A percentile compares a stretch with the other conserved stretches of the same genome.
These are phyloP conservation scores for Schizochytrium sp. DNA, from an alignment of 108 stramenopile species.

Conservation along the genomic window DNA sequence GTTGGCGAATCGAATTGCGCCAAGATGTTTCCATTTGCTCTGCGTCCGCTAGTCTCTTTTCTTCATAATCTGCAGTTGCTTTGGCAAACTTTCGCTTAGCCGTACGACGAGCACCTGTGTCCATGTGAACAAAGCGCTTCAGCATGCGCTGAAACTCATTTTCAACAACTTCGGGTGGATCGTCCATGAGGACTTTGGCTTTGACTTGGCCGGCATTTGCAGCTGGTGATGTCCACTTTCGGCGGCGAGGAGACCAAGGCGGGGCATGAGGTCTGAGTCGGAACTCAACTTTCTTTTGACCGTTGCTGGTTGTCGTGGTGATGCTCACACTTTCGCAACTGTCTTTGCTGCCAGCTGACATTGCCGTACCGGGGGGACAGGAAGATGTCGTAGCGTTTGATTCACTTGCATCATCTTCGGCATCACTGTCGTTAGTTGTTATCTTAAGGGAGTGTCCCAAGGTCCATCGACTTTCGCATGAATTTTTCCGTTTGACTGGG, in stretches of 20 bases:
- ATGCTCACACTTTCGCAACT: not conserved
- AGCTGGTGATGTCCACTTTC: conserved; percentile 24
- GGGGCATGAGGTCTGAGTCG: conserved; percentile 46
- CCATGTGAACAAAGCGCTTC: conserved; percentile 54
- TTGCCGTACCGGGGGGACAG: not conserved
- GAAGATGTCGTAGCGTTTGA: not conserved
- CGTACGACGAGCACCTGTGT: conserved; percentile 46
- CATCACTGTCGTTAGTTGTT: not conserved
- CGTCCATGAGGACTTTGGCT: conserved; percentile 16
- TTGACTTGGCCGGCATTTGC: conserved; percentile 50
- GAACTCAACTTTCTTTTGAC: not conserved
- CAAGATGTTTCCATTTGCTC: conserved; percentile 42
- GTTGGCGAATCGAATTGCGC: conserved; percentile 39
- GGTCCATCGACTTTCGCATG: conserved; percentile 19
- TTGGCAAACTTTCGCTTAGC: conserved; percentile 61
- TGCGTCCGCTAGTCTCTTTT: conserved; percentile 43
- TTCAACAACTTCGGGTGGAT: conserved; percentile 47
- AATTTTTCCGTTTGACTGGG: conserved; percentile 23
- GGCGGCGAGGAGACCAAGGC: conserved; percentile 49
- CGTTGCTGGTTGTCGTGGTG: not conserved
- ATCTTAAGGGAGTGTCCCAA: conserved; percentile 13
- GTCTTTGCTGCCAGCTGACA: not conserved
- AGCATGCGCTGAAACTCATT: conserved; percentile 61
- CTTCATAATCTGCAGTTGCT: conserved; percentile 53
- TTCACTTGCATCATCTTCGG: not conserved